Evolutionary conservation across 2,329 filamentous ascomycete species (phyloP), one percentile per base, ranked within the genome.

Genomic region (Seiridium unicorne): DNA sequence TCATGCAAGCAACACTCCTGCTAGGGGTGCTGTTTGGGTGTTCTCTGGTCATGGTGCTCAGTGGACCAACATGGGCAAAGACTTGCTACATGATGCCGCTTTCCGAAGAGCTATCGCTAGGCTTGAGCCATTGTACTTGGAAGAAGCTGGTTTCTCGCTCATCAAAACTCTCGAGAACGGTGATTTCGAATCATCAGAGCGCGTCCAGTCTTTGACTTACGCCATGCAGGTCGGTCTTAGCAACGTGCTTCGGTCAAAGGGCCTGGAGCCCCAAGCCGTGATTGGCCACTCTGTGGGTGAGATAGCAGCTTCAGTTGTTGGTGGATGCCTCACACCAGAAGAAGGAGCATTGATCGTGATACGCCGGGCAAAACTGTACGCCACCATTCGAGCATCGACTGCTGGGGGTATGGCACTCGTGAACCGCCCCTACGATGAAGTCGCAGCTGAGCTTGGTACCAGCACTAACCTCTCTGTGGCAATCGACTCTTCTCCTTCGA

Each of bases 41-140:
- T 79, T 79, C 61, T 76, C 76, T 0, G 77, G 77, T 1, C 77
- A 79, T 51, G 77, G 78, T 35, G 76, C 75, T 2, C 77, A 79
- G 51, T 79, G 75, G 74, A 55, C 62, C 0, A 70, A 71, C 3
- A 79, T 79, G 77, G 76, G 76, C 6, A 68, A 69, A 9, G 72
- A 76, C 36, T 68, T 80, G 0, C 46, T 78, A 34, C 44, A 64
- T 1, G 57, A 67, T 18, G 46, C 62, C 3, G 55, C 66, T 3
- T 76, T 75, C 63, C 55, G 34, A 10, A 34, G 68, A 26, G 60
- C 70, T 1, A 55, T 77, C 18, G 44, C 60, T 1, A 54, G 61
- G 0, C 42, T 76, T 4, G 74, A 77, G 32, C 35, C 46, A 5
- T 55, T 70, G 4, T 62, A 70, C 11, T 55, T 63, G 38, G 13